Base-by-base conservation (phyloP, 371 early-diverging fungal genomes). In the Zychaea mexicana region DNA sequence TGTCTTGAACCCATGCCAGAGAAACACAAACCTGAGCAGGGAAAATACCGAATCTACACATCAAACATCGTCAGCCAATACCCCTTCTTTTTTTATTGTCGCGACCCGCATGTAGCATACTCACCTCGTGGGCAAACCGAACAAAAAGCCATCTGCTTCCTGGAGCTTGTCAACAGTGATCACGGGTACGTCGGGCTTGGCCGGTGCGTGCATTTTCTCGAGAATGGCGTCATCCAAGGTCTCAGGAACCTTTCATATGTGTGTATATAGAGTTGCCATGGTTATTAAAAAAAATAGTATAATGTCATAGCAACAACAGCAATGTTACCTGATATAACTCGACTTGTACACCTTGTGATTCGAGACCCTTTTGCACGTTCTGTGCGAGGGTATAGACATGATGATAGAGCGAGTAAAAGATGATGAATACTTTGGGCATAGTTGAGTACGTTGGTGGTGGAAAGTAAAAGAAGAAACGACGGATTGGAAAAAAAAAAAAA, bases 111-210 rank as follows among this genome's bases (percentile, higher is more conserved):
- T 27, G 4, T n/a, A 28, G 24, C 26, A 60, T 30, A 26, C 52
- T 17, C n/a, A 42, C 42, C 42, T 42, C 4, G 61, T 60, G 15
- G 52, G 52, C 21, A 60, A 32, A 24, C 95, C 95, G 61, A 93
- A 90, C 39, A 94, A 61, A 73, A 90, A 71, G 21, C 90, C 95
- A 70, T 95, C 95, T 27, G 90, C 88, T 59, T 89, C 81, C 17
- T 62, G 68, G 10, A 94, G 70, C 15, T 88, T 76, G 22, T 76
- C 81, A 28, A 85, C 69, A 19, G 83, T 76, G 61, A 90, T 80
- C 42, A 86, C 76, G 12, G 94, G 92, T 22, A 90, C 72, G 62
- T 83, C 76, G 52, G 80, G 79, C 67, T 83, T 85, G 21, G 80
- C 64, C 26, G 86, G 77, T 22, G 92, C 91, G 66, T 89, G 79